phyloP scores from a whole-genome alignment of 768 basidiomycete genomes.

The Trametes sanguinea region DNA sequence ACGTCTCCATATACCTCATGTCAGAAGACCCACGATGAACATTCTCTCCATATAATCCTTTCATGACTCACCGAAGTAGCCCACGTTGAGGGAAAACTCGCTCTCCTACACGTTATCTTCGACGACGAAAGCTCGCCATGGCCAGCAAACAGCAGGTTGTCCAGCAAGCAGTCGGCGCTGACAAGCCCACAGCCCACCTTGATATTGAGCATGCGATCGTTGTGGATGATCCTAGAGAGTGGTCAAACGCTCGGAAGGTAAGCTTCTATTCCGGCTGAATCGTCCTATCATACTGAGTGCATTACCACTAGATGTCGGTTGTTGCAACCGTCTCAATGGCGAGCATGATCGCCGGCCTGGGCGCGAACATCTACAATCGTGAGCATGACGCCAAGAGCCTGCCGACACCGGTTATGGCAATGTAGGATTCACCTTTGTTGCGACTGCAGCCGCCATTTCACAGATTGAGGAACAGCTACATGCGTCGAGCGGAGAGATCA shows the following conservation, averaged over 20 bases:
- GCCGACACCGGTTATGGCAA: background rate
- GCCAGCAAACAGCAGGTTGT: constrained; percentile 1
- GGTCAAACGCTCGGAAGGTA: constrained; percentile 33
- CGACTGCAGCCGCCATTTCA: constrained; percentile 56
- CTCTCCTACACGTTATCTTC: no score
- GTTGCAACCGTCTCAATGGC: constrained; percentile 52
- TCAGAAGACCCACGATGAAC: background rate
- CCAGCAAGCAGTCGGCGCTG: background rate
- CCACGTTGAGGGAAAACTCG: background rate
- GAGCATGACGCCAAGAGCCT: constrained; percentile 12
- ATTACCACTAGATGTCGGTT: constrained; percentile 33
- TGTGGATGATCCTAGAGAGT: constrained; percentile 30
- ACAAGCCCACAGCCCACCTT: background rate
- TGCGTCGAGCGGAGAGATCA: constrained; percentile 62
- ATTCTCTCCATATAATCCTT: background rate
- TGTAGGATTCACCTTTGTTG: constrained; percentile 8
- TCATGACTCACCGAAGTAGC: background rate
- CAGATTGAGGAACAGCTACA: constrained; percentile 60
- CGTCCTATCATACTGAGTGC: no score
- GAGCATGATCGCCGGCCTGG: constrained; percentile 59
- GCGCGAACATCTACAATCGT: constrained; percentile 68
- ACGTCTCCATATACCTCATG: background rate
- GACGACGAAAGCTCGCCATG: background rate
- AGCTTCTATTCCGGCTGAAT: background rate
- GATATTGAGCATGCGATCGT: constrained; percentile 34